phyloP scores from a whole-genome alignment of 768 basidiomycete species.

The Naganishia antarctica region DNA sequence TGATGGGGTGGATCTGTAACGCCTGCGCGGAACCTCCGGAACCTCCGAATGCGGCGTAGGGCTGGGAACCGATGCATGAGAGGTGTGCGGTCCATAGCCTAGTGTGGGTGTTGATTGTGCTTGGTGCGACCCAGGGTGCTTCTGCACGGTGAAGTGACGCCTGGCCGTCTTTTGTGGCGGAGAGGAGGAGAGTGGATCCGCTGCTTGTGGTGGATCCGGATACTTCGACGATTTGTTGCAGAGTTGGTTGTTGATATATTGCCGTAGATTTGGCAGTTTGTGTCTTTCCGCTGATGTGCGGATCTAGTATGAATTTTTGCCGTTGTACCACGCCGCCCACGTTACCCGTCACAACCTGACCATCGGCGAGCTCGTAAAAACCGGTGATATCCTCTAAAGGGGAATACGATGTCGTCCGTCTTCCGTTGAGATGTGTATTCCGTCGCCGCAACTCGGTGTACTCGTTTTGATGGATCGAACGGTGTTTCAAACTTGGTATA shows the following conservation, averaged over 20 bases:
- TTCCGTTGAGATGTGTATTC: background rate
- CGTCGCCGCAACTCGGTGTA: background rate
- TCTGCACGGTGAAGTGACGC: constrained; percentile 13
- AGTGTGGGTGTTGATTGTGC: constrained; percentile 3
- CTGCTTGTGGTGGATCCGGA: constrained; percentile 1
- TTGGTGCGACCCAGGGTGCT: constrained; percentile 21
- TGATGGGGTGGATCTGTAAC: constrained; percentile 12
- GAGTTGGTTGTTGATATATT: constrained; percentile 2
- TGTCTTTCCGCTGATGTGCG: background rate
- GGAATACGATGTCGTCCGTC: background rate
- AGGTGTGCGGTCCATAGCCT: constrained; percentile 20
- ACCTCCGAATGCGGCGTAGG: constrained; percentile 21
- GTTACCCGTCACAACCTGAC: constrained; percentile 15
- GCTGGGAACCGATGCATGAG: background rate
- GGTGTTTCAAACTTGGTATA: background rate
- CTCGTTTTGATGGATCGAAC: background rate
- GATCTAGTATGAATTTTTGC: background rate
- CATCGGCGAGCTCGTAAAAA: constrained; percentile 3
- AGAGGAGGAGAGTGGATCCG: constrained; percentile 4
- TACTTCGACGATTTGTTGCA: constrained; percentile 17
- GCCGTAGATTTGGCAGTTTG: constrained; percentile 14
- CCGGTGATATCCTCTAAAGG: constrained; percentile 28
- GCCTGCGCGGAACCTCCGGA: constrained; percentile 10
- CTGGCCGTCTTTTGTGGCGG: constrained; percentile 25
- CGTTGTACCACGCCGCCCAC: constrained; percentile 18